These are phyloP conservation scores for Boletus subparvulus DNA, from an alignment of 768 basidiomycete species.

Conservation along the genomic window DNA sequence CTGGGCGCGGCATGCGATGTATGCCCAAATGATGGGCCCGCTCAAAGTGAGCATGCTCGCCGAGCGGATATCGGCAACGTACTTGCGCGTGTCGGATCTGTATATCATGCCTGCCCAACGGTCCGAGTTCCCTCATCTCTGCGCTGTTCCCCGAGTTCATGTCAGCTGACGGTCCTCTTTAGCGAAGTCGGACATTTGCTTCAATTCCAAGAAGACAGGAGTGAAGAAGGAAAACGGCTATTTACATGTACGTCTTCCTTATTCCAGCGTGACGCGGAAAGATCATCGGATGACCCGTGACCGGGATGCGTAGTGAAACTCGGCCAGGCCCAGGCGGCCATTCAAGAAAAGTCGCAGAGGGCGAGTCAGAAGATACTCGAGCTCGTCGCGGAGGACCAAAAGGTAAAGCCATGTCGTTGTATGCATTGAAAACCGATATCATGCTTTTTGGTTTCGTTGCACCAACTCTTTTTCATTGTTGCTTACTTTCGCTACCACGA, in stretches of 20 bases:
- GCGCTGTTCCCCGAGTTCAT: not conserved
- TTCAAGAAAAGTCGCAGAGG: constrained; percentile 17
- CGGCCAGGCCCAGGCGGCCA: constrained; percentile 10
- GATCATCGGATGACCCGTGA: not conserved
- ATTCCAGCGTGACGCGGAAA: no score
- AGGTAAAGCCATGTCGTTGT: not conserved
- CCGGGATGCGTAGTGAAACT: constrained; percentile 5
- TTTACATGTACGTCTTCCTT: constrained; percentile 7
- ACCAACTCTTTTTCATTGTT: no score
- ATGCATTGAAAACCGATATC: not conserved
- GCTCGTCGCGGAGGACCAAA: constrained; percentile 16
- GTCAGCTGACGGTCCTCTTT: not conserved
- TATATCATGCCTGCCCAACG: constrained; percentile 25
- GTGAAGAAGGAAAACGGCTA: constrained; percentile 14
- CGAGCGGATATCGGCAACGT: constrained; percentile 18
- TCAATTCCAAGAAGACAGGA: constrained; percentile 21
- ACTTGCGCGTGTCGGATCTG: constrained; percentile 18
- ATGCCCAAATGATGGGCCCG: constrained; percentile 23
- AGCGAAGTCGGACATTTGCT: constrained; percentile 19
- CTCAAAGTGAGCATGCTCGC: constrained; percentile 26
- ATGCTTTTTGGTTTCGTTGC: not conserved
- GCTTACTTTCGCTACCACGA: not conserved
- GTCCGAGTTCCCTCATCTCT: not conserved
- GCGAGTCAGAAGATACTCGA: constrained; percentile 17
- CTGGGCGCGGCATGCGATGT: constrained; percentile 20